phyloP scores from a whole-genome alignment of 1,284 basidiomycete species.

The Veloporphyrellus conicus region DNA sequence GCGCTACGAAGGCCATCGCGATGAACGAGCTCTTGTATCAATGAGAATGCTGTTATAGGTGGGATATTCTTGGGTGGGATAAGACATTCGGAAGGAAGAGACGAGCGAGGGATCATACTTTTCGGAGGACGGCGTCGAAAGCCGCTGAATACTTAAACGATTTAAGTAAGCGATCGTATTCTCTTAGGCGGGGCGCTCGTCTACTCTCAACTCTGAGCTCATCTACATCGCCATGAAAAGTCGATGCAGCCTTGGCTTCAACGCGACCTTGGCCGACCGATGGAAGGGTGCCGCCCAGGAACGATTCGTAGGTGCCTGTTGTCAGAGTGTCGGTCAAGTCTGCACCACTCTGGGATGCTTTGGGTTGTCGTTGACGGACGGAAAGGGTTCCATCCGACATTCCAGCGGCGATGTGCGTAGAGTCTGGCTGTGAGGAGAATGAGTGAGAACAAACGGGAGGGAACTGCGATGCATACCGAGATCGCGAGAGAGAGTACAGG shows the following conservation, averaged over 20 bases:
- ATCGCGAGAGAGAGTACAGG: constrained; percentile 88
- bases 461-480: constrained; percentile 49
- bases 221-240: constrained; percentile 51
- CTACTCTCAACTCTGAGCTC: constrained; percentile 76
- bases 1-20: constrained; percentile 87
- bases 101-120: constrained; percentile 45
- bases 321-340: constrained; percentile 49
- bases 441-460: constrained; percentile 7
- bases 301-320: constrained; percentile 68
- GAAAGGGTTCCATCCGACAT: constrained; percentile 97
- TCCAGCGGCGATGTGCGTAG: constrained; percentile 92
- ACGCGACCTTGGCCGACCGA: constrained; percentile 54
- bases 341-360: constrained; percentile 55
- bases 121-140: constrained; percentile 82
- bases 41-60: constrained; percentile 82
- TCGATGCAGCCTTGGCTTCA: constrained; percentile 51
- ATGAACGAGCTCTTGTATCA: constrained; percentile 92
- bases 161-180: constrained; percentile 90
- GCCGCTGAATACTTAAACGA: constrained; percentile 94
- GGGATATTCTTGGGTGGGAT: constrained; percentile 58
- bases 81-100: constrained; percentile 1
- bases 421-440: constrained; percentile 68
- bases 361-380: constrained; percentile 77
- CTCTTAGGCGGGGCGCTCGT: constrained; percentile 70
- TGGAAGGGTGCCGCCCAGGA: constrained; percentile 57